Conservation (phyloP, 371 early-diverging fungal genomes). For the Phascolomyces articulosus region DNA sequence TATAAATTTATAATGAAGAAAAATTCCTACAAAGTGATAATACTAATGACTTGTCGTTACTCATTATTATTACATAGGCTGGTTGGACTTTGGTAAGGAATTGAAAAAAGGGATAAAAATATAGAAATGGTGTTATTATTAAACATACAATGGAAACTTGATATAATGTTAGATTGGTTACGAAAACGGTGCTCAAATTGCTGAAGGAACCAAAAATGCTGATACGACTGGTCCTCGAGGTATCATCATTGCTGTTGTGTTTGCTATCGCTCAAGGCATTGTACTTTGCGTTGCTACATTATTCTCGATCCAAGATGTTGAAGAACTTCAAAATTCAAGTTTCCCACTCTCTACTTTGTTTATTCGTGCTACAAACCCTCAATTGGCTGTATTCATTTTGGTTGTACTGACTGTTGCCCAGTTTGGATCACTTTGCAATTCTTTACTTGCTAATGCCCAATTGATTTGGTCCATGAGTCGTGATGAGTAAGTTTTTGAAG, state of each 20-base stretch:
- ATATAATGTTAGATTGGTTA: slow-evolving; percentile 29
- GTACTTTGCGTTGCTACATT: slow-evolving; percentile 34
- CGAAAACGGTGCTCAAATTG: slow-evolving; percentile 43
- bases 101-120: not conserved
- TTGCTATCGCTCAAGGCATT: slow-evolving; percentile 40
- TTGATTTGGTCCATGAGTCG: slow-evolving; percentile 23
- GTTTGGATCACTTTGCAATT: slow-evolving; percentile 28
- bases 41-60: too few species aligned
- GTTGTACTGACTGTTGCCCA: slow-evolving; percentile 25
- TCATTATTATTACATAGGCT: slow-evolving; percentile 1
- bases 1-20: too few species aligned
- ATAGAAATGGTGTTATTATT: not conserved
- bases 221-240: slow-evolving; percentile 40
- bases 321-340: slow-evolving; percentile 19
- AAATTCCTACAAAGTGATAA: too few species aligned
- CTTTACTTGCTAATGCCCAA: slow-evolving; percentile 18
- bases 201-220: slow-evolving; percentile 45
- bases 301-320: slow-evolving; percentile 45
- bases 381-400: slow-evolving; percentile 24
- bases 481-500: too few species aligned
- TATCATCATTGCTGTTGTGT: slow-evolving; percentile 34
- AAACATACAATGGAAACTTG: not conserved
- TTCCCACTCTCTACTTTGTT: slow-evolving; percentile 24
- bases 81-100: slow-evolving; percentile 39
- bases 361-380: slow-evolving; percentile 15